Evolutionary conservation across 371 early-diverging fungal genomes (phyloP), one percentile per base, ranked within the genome.

Genomic region (Mortierella sp.): DNA sequence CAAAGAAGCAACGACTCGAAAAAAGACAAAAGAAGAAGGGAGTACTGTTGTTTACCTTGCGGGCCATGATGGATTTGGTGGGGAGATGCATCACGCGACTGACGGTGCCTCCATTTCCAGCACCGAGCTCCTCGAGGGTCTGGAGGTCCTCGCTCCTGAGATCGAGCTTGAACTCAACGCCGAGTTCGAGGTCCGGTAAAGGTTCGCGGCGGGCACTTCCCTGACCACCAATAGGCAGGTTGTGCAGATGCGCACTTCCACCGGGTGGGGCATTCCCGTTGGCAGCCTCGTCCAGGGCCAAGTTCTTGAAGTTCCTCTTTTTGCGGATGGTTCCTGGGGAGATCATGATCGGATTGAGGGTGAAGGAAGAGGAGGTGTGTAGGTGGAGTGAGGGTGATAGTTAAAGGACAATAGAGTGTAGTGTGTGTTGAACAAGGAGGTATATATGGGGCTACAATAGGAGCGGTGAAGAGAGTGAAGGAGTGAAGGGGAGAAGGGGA

Each of bases 81-180:
- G 95, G 91, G 43, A 90, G 87, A 79, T 97, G 96, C 66, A 90
- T 76, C 61, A 95, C 95, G 79, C 93, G 90, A 65, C 89, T 89
- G 34, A 97, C 96, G 22, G 95, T 93, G 14, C 96, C 97, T 43
- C 96, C 97, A 82, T 93, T 94, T 26, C 97, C 97, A 47, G 93
- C 89, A 24, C 96, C 97, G 13, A 97, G 88, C 79, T 96, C 96
- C 76, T 90, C 88, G n/a, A 96, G 74, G 0, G 90, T 87, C 64
- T 90, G 87, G 70, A 98, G 89, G 85, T 98, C 97, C 77, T 96
- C 96, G 61, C 91, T 88, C 78, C 94, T 70, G 73, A 96, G 86
- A 87, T 95, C 95, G 80, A 94, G 85, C 64, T 93, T 89, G 70
- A 93, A 87, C 77, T 94, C 95, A 6, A 93, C 86, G 3, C 95